Evolutionary conservation across 768 basidiomycete genomes (phyloP), one percentile per base, ranked within the genome.

Genomic region (Phaeotremella skinneri): DNA sequence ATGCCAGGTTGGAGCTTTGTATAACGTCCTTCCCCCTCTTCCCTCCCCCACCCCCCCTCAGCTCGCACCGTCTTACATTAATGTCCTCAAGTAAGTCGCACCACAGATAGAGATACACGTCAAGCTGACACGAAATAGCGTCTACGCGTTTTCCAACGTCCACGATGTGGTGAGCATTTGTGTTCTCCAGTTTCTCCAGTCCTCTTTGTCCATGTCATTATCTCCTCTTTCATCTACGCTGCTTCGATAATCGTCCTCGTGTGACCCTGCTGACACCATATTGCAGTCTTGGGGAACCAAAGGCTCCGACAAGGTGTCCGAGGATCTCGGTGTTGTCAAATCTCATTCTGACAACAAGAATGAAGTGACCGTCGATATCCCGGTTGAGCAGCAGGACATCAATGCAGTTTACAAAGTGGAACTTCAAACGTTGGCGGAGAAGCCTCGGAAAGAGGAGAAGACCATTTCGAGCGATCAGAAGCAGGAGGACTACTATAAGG

Each of bases 1-100:
- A 51, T 21, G 21, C 5, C 6, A 51, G 11, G 23, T 26, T 30
- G 6, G 27, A 89, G 23, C 82, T 96, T n/a, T n/a, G n/a, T n/a
- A n/a, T n/a, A n/a, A n/a, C n/a, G n/a, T n/a, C n/a, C n/a, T n/a
- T n/a, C n/a, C n/a, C n/a, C n/a, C n/a, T n/a, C n/a, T n/a, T n/a
- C n/a, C n/a, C n/a, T n/a, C n/a, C n/a, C n/a, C n/a, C n/a, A n/a
- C n/a, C n/a, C n/a, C 21, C 43, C 43, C 23, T 7, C 43, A 45
- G 61, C 85, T 97, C 81, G 89, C 91, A 0, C 94, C 94, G 2
- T 91, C 91, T 0, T 97, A 93, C 69, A 94, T 94, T 72, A 84
- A 87, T 55, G 89, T 98, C 13, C 82, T 98, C 54, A 94, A 94
- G 91, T 94, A 63, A 91, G 93, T 69, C 87, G 86, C 3, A 85